These are phyloP conservation scores for Neobulgaria alba DNA, from an alignment of 2,329 filamentous ascomycete genomes.

Conservation along the genomic window DNA sequence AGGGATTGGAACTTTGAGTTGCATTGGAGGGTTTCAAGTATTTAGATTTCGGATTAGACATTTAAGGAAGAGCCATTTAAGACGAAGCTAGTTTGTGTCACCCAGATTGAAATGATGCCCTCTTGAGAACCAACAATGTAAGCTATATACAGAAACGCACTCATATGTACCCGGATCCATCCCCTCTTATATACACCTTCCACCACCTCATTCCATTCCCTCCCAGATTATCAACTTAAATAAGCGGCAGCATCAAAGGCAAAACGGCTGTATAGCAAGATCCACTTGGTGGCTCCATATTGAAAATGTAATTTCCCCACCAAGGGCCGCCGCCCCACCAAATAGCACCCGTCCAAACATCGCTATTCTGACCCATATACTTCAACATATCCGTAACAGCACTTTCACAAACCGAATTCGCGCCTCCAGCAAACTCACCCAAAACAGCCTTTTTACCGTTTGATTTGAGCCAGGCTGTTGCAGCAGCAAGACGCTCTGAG, in stretches of 20 bases:
- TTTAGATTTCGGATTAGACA: no score
- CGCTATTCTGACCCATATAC: slow-evolving; percentile 38
- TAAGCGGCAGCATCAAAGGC: slow-evolving; percentile 9
- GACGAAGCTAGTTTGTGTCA: no score
- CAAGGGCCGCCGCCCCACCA: slow-evolving; percentile 49
- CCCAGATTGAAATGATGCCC: no score
- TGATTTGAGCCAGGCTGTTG: slow-evolving; percentile 44
- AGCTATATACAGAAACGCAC: no score
- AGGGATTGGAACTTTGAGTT: no score
- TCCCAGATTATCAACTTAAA: no score
- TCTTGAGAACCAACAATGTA: no score
- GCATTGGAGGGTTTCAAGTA: no score
- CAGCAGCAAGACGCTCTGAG: slow-evolving; percentile 38
- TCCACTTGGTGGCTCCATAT: slow-evolving; percentile 40
- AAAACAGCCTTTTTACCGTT: slow-evolving; percentile 44
- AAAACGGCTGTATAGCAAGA: slow-evolving; percentile 23
- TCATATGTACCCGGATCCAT: no score
- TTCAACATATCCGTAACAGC: slow-evolving; percentile 41
- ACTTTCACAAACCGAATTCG: slow-evolving; percentile 39
- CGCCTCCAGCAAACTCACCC: slow-evolving; percentile 46
- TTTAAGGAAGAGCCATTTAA: no score
- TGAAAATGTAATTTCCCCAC: slow-evolving; percentile 39
- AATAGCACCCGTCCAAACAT: slow-evolving; percentile 42
- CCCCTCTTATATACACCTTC: no score
- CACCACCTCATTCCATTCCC: no score